A percentile compares a stretch with the other conserved stretches of the same genome.
Evolutionary conservation across 768 basidiomycete species (phyloP).

Genomic region (Rhodotorula kratochvilovae): DNA sequence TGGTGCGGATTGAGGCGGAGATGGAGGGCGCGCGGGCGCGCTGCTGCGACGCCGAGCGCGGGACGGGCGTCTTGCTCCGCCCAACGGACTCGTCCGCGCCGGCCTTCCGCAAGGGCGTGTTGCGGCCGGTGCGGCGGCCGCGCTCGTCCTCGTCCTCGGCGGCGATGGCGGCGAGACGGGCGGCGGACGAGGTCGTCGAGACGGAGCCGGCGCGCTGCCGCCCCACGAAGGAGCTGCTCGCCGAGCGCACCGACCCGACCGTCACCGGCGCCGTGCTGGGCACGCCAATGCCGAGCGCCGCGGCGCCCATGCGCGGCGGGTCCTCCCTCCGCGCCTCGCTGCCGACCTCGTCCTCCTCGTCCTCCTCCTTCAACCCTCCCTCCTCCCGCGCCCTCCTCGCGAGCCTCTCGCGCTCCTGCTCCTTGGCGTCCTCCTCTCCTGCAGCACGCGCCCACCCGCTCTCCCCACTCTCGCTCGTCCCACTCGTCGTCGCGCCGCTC

Average conservation of each 20-base stretch:
- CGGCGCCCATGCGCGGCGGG: neutral
- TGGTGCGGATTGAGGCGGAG: constrained; percentile 17
- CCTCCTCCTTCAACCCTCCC: neutral
- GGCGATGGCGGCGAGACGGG: neutral
- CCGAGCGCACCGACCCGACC: neutral
- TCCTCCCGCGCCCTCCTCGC: neutral
- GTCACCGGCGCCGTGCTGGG: neutral
- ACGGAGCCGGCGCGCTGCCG: neutral
- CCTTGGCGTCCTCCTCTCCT: neutral
- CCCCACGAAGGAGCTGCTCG: neutral
- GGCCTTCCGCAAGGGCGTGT: neutral
- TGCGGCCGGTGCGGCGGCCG: constrained; percentile 6
- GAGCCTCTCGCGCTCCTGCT: neutral
- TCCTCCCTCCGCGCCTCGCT: neutral
- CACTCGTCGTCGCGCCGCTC: constrained; percentile 18
- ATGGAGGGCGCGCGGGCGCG: neutral
- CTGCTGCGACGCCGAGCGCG: neutral
- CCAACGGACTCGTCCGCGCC: neutral
- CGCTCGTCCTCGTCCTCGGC: constrained; percentile 7
- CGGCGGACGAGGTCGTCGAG: constrained; percentile 1
- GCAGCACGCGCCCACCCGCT: neutral
- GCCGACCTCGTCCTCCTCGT: neutral
- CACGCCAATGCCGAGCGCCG: neutral
- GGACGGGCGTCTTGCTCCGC: constrained; percentile 23
- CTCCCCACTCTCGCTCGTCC: constrained; percentile 11